These are phyloP conservation scores for Diaporthe sp. DNA, from an alignment of 2,329 filamentous ascomycete genomes.

Conservation along the genomic window DNA sequence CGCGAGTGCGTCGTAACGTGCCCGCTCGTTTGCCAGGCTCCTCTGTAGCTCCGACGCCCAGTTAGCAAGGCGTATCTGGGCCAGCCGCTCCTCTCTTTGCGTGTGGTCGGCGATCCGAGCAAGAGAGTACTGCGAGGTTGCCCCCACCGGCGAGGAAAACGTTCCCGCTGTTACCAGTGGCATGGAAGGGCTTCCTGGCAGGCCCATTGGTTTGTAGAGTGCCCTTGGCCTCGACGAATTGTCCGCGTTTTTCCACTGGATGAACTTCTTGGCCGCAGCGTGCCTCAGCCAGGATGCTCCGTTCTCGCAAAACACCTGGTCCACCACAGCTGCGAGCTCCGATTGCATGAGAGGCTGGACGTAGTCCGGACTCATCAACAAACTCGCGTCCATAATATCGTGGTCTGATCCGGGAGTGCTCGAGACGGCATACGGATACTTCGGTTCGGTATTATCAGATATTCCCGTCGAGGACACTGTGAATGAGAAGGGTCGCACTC, in stretches of 20 bases:
- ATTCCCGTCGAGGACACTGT: conserved; percentile 53
- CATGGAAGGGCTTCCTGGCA: conserved; percentile 41
- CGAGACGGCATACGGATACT: conserved; percentile 80
- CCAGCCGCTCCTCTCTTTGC: conserved; percentile 51
- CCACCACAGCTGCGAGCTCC: conserved; percentile 79
- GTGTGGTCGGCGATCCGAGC: conserved; percentile 67
- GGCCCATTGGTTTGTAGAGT: conserved; percentile 54
- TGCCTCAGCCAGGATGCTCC: conserved; percentile 87
- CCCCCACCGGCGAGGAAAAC: conserved; percentile 45
- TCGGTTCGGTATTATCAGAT: conserved; percentile 46
- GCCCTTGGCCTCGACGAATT: conserved; percentile 49
- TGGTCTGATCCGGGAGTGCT: conserved; percentile 79
- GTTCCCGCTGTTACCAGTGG: conserved; percentile 39
- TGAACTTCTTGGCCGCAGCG: conserved; percentile 83
- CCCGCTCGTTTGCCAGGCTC: conserved; percentile 80
- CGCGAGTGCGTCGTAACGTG: conserved; percentile 74
- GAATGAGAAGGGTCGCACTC: conserved; percentile 78
- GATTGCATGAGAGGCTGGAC: conserved; percentile 83
- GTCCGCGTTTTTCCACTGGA: conserved; percentile 73
- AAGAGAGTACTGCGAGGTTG: conserved; percentile 67
- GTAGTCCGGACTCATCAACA: conserved; percentile 94
- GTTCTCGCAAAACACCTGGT: conserved; percentile 81
- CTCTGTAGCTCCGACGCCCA: conserved; percentile 88
- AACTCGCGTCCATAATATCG: conserved; percentile 91
- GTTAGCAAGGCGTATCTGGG: conserved; percentile 77